phyloP scores from a whole-genome alignment of 139 green algal genomes.

The Astrephomene gubernaculifera region DNA sequence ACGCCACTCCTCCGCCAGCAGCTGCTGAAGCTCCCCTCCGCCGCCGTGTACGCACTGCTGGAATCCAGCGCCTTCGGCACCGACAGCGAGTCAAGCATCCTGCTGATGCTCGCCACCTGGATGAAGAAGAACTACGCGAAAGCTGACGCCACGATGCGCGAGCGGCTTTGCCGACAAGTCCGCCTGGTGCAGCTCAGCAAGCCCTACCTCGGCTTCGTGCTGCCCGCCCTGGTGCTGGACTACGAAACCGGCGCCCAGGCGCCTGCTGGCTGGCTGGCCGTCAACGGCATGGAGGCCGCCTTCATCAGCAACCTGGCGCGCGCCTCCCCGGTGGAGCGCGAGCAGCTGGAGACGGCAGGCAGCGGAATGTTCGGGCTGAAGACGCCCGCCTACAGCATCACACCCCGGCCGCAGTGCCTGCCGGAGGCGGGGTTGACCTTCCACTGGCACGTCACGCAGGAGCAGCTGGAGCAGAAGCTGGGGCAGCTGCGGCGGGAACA shows the following conservation, averaged over 20 bases:
- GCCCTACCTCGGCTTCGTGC: neutral
- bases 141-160: neutral
- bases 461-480: neutral
- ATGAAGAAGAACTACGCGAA: neutral
- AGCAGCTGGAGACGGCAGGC: neutral
- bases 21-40: neutral
- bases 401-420: neutral
- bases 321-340: neutral
- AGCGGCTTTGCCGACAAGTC: neutral
- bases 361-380: neutral
- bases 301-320: neutral
- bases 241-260: neutral
- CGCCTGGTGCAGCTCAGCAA: constrained; percentile 12
- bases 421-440: neutral
- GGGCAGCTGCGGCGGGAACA: neutral
- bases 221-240: neutral
- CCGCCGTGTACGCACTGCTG: neutral
- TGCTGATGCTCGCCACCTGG: constrained; percentile 1
- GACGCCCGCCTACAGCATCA: neutral
- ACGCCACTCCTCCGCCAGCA: neutral
- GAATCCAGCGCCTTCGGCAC: neutral
- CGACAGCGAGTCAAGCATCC: constrained; percentile 8
- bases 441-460: neutral
- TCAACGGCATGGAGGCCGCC: neutral
- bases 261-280: neutral